These are phyloP conservation scores for Neurospora sp. DNA, from an alignment of 495 filamentous ascomycete genomes.

Conservation along the genomic window DNA sequence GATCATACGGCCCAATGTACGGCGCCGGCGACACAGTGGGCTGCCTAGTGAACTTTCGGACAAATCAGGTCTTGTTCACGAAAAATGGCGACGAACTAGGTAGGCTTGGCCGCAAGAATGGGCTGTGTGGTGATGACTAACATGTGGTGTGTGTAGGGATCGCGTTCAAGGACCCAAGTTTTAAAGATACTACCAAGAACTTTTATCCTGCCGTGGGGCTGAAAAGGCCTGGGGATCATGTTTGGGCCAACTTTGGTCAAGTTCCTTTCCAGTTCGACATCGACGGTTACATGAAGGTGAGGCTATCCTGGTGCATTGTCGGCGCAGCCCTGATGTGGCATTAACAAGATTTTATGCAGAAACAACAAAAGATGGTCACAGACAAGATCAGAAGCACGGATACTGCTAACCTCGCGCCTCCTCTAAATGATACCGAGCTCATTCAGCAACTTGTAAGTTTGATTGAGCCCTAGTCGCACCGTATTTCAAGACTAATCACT, in stretches of 20 bases:
- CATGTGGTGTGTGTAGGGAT: slow-evolving; percentile 39
- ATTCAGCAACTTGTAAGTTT: slow-evolving; percentile 56
- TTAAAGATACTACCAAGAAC: slow-evolving; percentile 48
- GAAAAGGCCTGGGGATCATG: slow-evolving; percentile 75
- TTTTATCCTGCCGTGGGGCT: slow-evolving; percentile 88
- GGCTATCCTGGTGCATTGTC: neutral
- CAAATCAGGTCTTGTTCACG: slow-evolving; percentile 82
- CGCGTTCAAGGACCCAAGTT: slow-evolving; percentile 73
- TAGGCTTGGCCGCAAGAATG: slow-evolving; percentile 25
- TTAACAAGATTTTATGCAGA: slow-evolving; percentile 33
- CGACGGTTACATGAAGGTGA: slow-evolving; percentile 72
- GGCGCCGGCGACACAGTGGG: slow-evolving; percentile 68
- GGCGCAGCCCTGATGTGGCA: neutral
- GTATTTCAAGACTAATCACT: slow-evolving; percentile 5
- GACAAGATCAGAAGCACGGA: slow-evolving; percentile 26
- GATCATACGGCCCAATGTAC: slow-evolving; percentile 62
- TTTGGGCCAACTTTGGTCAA: slow-evolving; percentile 89
- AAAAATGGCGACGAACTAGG: slow-evolving; percentile 79
- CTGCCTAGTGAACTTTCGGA: slow-evolving; percentile 88
- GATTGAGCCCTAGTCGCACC: neutral
- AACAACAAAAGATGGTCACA: slow-evolving; percentile 45
- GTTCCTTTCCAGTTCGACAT: slow-evolving; percentile 87
- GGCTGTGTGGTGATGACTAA: slow-evolving; percentile 10
- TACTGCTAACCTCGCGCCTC: slow-evolving; percentile 49
- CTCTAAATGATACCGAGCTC: slow-evolving; percentile 61